Percentiles rank a stretch among this genome's conserved stretches.
Evolutionary conservation across 148 eudicot species (phyloP).

Genomic region (Fagopyrum homotropicum): DNA sequence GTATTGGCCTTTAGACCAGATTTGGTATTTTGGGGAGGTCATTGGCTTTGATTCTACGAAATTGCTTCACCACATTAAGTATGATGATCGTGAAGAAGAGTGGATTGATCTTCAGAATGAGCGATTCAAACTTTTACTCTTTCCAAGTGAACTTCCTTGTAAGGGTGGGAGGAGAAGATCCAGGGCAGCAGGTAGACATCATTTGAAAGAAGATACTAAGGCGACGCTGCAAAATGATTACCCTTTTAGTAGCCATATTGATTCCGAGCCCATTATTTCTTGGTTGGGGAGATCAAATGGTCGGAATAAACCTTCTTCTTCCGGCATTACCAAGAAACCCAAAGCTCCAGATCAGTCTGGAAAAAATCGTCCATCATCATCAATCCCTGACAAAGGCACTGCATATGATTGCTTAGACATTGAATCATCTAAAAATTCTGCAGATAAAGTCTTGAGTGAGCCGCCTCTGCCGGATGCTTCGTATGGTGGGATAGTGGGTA

Average conservation of each 20-base stretch:
- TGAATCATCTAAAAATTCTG: conserved; percentile 26
- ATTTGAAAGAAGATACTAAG: conserved; percentile 16
- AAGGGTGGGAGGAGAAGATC: conserved; percentile 27
- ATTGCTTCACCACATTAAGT: conserved; percentile 75
- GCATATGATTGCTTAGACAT: conserved; percentile 20
- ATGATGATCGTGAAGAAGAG: conserved; percentile 90
- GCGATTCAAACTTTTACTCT: conserved; percentile 75
- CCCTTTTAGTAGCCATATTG: conserved; percentile 30
- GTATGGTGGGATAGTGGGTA: conserved; percentile 16
- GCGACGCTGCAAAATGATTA: conserved; percentile 26
- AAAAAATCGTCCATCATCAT: conserved; percentile 24
- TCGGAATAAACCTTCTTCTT: conserved; percentile 39
- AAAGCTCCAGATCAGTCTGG: conserved; percentile 24
- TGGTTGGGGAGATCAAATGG: conserved; percentile 69
- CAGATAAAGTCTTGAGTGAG: conserved; percentile 19
- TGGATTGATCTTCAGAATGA: conserved; percentile 79
- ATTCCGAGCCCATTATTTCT: conserved; percentile 80
- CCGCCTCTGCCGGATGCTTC: conserved; percentile 23
- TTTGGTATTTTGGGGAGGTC: conserved; percentile 86
- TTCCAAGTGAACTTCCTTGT: conserved; percentile 71
- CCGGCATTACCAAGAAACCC: conserved; percentile 39
- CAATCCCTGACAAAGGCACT: conserved; percentile 25
- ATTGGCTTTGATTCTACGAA: conserved; percentile 55
- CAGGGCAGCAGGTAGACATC: conserved; percentile 17
- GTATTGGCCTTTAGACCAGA: conserved; percentile 91